Base-by-base conservation (phyloP, 2,329 filamentous ascomycete species). In the Penicillium crustosum region DNA sequence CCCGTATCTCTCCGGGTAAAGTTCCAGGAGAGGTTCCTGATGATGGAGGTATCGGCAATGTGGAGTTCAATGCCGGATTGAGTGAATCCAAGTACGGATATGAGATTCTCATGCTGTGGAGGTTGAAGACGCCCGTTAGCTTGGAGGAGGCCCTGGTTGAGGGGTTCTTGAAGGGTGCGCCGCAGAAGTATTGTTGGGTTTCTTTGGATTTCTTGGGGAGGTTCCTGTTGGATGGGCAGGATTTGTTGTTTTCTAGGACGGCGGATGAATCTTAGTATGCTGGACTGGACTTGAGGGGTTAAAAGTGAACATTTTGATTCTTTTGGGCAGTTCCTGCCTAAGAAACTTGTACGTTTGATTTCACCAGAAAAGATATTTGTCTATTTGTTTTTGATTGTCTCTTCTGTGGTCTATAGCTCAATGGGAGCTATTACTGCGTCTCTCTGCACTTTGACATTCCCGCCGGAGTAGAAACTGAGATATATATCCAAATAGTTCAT, bases 121-220 rank as follows among this genome's bases (percentile, higher is more conserved):
- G 85, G 69, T 78, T 89, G 27, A 86, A 87, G 64, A 81, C 88
- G 67, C 82, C 85, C 0, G 75, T 86, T 2, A 73, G 79, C 0
- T 73, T 84, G 2, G 72, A 76, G 0, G 75, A 80, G 52, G 83
- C 88, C 76, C 79, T 78, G 44, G 73, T 77, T 42, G 81, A 83
- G 39, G 84, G 82, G 0, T 86, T 84, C 82, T 67, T 86, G 0
- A 74, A 78, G 6, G 73, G 75, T 1, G 71, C 78, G 2, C 79
- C 85, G n/a, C 74, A 77, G 27, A 81, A 79, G 49, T 61, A 61
- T 42, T 86, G 58, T 50, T 64, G 62, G 62, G 62, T 54, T 29
- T 38, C 60, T 21, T 13, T 57, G n/a, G 41, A 36, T 12, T 41
- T 61, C 15, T 35, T 64, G 21, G 21, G 48, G 58, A 29, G 47